Evolutionary conservation across 1,139 yeast genomes (phyloP), one percentile per base, ranked within the genome.

Genomic region (Candida buenavistaensis): DNA sequence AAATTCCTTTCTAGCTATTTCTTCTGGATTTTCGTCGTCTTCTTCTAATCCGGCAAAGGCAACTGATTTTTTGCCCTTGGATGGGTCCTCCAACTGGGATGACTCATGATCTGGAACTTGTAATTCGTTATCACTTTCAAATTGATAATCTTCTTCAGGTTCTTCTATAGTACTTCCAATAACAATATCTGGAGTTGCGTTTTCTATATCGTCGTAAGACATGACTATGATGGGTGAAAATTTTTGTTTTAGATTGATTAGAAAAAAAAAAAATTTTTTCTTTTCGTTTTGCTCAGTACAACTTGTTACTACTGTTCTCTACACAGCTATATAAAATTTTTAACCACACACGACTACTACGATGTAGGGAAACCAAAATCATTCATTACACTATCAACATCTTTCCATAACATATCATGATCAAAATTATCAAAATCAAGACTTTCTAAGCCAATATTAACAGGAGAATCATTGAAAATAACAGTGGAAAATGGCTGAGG

Each of bases 371-470:
- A 89, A 8, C 97, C 97, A 62, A 89, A 89, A 53, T 89, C 96
- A 49, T 86, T 86, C 96, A 90, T 88, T 40, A 90, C 86, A 35
- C 86, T 72, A 46, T 88, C 96, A 16, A 90, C 95, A 52, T 90
- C 96, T 52, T 83, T 84, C 90, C 95, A 88, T 10, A 88, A 74
- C 49, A 82, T 60, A 39, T 84, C 96, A 23, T 82, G 78, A 34
- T 67, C 74, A 36, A 67, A 53, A 12, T 52, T 47, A 33, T 56
- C 64, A 37, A 62, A 44, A 33, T 65, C 72, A 29, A 66, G 49
- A 35, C 54, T 59, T 28, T 59, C 66, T 22, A 62, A 45, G 15
- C 63, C 59, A 16, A 53, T 55, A 33, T 59, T 63, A 11, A 50
- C 35, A 7, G 71, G 68, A 6, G 66, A 59, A 20, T 65, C 70